These are phyloP conservation scores for Aspergillus novoparasiticus DNA, from an alignment of 2,329 filamentous ascomycete genomes.

Conservation along the genomic window DNA sequence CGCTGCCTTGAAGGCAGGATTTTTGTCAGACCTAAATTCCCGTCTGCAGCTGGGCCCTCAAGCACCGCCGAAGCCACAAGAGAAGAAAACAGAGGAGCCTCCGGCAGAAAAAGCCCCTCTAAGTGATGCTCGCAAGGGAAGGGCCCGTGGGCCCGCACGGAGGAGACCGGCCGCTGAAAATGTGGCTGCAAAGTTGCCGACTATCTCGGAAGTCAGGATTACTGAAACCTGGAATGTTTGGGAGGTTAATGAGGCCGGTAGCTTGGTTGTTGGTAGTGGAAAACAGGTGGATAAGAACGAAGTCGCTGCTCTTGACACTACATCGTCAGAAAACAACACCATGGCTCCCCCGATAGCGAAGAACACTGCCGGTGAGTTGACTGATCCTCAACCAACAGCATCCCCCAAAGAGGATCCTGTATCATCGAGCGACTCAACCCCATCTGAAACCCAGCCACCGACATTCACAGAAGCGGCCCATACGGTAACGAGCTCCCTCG, in stretches of 20 bases:
- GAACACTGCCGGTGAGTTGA: conserved; percentile 38
- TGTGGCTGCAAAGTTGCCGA: conserved; percentile 42
- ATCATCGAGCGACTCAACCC: conserved; percentile 4
- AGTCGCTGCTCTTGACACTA: conserved; percentile 15
- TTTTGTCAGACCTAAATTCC: conserved; percentile 91
- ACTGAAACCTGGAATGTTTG: conserved; percentile 46
- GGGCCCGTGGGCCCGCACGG: conserved; percentile 83
- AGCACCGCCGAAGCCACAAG: conserved; percentile 68
- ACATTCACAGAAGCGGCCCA: conserved; percentile 8
- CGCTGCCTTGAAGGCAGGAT: conserved; percentile 84
- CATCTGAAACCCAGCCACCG: conserved; percentile 4
- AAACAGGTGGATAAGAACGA: conserved; percentile 19
- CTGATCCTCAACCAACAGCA: conserved; percentile 29
- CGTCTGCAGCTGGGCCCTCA: conserved; percentile 85
- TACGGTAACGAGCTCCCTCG: conserved; percentile 7
- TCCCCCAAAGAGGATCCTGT: conserved; percentile 10
- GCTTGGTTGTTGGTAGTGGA: conserved; percentile 32
- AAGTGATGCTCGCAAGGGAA: conserved; percentile 83
- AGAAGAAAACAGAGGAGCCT: conserved; percentile 62
- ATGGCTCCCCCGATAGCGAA: conserved; percentile 36
- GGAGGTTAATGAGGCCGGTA: conserved; percentile 38
- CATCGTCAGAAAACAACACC: conserved; percentile 14
- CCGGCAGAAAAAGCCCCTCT: conserved; percentile 77
- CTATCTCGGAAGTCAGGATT: conserved; percentile 42
- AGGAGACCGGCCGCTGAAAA: conserved; percentile 67